A percentile compares a stretch with the other conserved stretches of the same genome.
These are phyloP conservation scores for Phaeotremella skinneri DNA, from an alignment of 768 basidiomycete genomes.

Conservation along the genomic window DNA sequence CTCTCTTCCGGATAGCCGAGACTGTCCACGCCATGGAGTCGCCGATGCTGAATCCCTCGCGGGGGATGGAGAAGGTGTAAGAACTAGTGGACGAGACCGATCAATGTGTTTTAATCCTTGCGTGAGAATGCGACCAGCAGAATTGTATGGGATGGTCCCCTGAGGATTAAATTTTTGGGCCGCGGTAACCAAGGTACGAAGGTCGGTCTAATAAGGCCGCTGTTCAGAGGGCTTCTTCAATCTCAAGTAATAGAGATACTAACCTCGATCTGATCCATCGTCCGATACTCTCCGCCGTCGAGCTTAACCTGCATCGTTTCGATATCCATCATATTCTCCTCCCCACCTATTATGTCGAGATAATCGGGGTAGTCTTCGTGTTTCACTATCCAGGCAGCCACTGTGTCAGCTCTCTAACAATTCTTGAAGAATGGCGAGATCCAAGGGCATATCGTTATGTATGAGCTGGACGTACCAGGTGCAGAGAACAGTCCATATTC, in stretches of 20 bases:
- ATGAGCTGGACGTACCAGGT: constrained; percentile 30
- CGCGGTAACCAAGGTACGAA: constrained; percentile 37
- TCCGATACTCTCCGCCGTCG: constrained; percentile 40
- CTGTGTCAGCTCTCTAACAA: constrained; percentile 2
- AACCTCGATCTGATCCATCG: constrained; percentile 44
- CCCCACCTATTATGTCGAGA: constrained; percentile 49
- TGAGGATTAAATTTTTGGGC: constrained; percentile 47
- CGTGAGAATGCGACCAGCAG: constrained; percentile 34
- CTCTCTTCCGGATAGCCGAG: constrained; percentile 26
- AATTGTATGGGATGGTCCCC: constrained; percentile 40
- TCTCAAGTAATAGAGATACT: constrained; percentile 1
- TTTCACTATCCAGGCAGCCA: constrained; percentile 19
- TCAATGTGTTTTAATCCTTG: constrained; percentile 44
- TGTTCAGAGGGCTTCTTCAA: background rate
- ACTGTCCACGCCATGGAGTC: constrained; percentile 23
- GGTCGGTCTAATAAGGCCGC: constrained; percentile 28
- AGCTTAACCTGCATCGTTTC: constrained; percentile 49
- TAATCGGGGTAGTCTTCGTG: constrained; percentile 45
- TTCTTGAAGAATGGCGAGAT: background rate
- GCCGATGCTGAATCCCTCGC: constrained; percentile 22
- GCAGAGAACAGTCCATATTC: constrained; percentile 48
- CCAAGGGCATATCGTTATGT: no score
- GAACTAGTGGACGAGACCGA: constrained; percentile 31
- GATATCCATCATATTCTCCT: constrained; percentile 52
- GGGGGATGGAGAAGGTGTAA: constrained; percentile 47